Base-by-base conservation (phyloP, 1,139 yeast genomes). In the Hyphopichia wangnamkhiaoensis region DNA sequence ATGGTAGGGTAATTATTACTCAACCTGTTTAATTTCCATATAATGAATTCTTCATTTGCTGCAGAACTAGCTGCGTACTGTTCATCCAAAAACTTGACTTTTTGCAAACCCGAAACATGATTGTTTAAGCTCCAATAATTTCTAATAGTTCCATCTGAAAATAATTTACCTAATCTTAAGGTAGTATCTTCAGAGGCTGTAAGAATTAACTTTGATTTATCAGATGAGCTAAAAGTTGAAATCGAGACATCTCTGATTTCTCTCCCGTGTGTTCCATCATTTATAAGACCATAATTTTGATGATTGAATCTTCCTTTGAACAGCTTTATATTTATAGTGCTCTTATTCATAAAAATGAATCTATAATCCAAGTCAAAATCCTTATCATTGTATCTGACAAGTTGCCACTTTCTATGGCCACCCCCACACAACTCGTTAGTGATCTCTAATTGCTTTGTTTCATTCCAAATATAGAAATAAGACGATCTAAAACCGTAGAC, bases 121-220 rank as follows among this genome's bases (percentile, higher is more conserved):
- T 80, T 79, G 55, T 91, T 79, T 58, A 84, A 72, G 2, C 84
- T 75, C 83, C 93, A 82, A 34, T 63, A 64, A 25, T 71, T 73
- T 4, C 54, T 52, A 3, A 82, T 48, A 0, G 49, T 48, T 1
- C 88, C 87, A 24, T 53, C 46, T 0, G 49, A 35, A 28, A 58
- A 50, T 2, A 88, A 42, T 18, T 68, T 65, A 1, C 84, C 77
- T 17, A 91, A 49, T 43, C 81, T 74, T 4, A 93, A 66, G 1
- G 89, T 79, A 0, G 97, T 85, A 55, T 93, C 98, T 59, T 93
- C 98, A 0, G 96, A 83, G 1, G 91, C 98, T 2, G 94, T 81
- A 19, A 87, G 75, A 9, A 84, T 64, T 16, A 77, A 48, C 31
- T 61, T 61, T 3, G 62, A 50, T 43, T 64, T 61, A 43, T 53